A percentile compares a stretch with the other conserved stretches of the same genome.
Evolutionary conservation across 805 yeast species (phyloP).

Genomic region (Candida taoyuanica): DNA sequence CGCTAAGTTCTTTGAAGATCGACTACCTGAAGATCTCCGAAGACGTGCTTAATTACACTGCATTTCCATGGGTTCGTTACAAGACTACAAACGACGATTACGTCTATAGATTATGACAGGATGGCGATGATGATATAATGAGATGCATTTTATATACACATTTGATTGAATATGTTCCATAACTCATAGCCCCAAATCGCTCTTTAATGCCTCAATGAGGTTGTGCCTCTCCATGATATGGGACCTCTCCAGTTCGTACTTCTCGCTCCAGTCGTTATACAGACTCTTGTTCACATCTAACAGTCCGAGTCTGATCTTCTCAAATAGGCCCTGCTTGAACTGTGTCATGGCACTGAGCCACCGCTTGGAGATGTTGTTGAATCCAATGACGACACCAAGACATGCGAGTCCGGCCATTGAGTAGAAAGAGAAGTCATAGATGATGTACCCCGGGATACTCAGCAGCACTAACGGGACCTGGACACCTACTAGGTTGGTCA

Average conservation of each 20-base stretch:
- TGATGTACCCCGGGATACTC: slow-evolving; percentile 26
- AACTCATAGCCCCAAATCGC: slow-evolving; percentile 12
- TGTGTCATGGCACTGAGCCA: slow-evolving; percentile 26
- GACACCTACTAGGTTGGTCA: slow-evolving; percentile 27
- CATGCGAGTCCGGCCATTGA: slow-evolving; percentile 32
- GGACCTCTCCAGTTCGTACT: slow-evolving; percentile 17
- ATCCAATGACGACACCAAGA: slow-evolving; percentile 29
- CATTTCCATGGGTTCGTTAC: slow-evolving; percentile 79
- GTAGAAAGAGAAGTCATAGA: slow-evolving; percentile 27
- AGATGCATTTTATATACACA: neutral
- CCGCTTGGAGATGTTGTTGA: slow-evolving; percentile 28
- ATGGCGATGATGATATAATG: neutral
- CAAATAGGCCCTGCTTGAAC: slow-evolving; percentile 25
- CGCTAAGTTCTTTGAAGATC: slow-evolving; percentile 63
- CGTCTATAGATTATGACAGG: slow-evolving; percentile 22
- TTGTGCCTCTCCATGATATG: slow-evolving; percentile 13
- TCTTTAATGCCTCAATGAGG: slow-evolving; percentile 11
- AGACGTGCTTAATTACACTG: slow-evolving; percentile 48
- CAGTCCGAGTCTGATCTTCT: slow-evolving; percentile 21
- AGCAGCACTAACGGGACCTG: slow-evolving; percentile 30
- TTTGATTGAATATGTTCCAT: too few relatives aligned
- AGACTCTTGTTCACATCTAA: slow-evolving; percentile 19
- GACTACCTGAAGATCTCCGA: slow-evolving; percentile 66
- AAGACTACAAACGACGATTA: slow-evolving; percentile 37
- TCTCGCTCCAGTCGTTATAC: slow-evolving; percentile 20